These are phyloP conservation scores for Lentinula boryana DNA, from an alignment of 768 basidiomycete genomes.

Conservation along the genomic window DNA sequence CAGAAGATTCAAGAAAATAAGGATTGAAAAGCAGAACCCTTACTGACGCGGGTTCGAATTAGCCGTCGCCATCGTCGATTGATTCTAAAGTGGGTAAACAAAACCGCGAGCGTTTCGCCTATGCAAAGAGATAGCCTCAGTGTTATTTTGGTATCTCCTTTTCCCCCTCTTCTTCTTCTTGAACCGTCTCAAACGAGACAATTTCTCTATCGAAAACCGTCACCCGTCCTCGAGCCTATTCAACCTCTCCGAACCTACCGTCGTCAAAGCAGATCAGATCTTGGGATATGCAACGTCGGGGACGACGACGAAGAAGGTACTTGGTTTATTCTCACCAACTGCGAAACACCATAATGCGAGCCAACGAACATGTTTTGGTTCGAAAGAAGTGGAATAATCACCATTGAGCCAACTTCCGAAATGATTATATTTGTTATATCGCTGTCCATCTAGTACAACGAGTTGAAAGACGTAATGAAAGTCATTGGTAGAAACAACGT, in stretches of 20 bases:
- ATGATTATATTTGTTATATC: conserved; percentile 51
- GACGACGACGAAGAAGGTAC: conserved; percentile 30
- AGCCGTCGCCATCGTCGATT: no score
- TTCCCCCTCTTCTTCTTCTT: conserved; percentile 15
- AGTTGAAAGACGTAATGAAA: background rate
- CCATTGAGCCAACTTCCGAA: conserved; percentile 57
- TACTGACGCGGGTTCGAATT: no score
- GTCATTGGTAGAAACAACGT: conserved; percentile 17
- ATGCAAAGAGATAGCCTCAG: conserved; percentile 30
- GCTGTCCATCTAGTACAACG: conserved; percentile 39
- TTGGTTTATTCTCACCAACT: conserved; percentile 57
- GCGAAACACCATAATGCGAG: conserved; percentile 78
- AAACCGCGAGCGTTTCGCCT: no score
- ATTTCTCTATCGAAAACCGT: conserved; percentile 51
- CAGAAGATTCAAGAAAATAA: no score
- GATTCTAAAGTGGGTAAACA: no score
- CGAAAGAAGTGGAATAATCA: conserved; percentile 60
- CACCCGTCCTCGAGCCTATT: conserved; percentile 6
- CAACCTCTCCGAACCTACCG: conserved; percentile 30
- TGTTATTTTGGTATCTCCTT: conserved; percentile 29
- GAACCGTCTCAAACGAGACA: conserved; percentile 46
- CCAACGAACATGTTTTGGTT: conserved; percentile 71
- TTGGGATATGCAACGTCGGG: conserved; percentile 48
- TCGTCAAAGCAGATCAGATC: conserved; percentile 33
- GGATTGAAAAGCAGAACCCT: no score